Conservation (phyloP, 1,139 yeast genomes). For the Saccharomycopsis hybrid region DNA sequence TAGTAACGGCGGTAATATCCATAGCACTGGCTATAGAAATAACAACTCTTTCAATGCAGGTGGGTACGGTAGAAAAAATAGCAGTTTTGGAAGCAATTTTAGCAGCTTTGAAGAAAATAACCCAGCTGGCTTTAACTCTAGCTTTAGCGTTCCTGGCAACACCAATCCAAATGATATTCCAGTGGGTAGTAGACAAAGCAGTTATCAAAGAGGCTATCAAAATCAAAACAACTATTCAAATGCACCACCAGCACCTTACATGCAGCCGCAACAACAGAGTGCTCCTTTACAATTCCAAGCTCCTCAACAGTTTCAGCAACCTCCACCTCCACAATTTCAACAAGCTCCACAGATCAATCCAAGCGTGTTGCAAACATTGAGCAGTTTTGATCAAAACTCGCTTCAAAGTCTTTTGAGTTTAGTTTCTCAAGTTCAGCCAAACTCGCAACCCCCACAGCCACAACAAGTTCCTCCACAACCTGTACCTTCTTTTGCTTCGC, state of each 20-base stretch:
- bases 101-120: slow-evolving; percentile 28
- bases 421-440: slow-evolving; percentile 28
- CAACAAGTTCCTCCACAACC: slow-evolving; percentile 24
- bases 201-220: not conserved
- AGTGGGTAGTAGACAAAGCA: not conserved
- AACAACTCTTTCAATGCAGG: not conserved
- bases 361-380: slow-evolving; percentile 34
- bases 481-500: slow-evolving; percentile 23
- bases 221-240: not conserved
- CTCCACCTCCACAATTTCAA: slow-evolving; percentile 28
- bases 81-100: slow-evolving; percentile 9
- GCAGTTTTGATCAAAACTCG: slow-evolving; percentile 45
- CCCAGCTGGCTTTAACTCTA: too few species aligned
- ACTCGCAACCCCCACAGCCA: slow-evolving; percentile 29
- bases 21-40: slow-evolving; percentile 10
- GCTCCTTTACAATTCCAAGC: too few species aligned
- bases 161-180: slow-evolving; percentile 5
- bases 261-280: slow-evolving; percentile 8
- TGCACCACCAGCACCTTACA: slow-evolving; percentile 1
- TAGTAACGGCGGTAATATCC: slow-evolving; percentile 3
- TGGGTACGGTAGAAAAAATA: slow-evolving; percentile 3
- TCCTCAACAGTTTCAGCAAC: slow-evolving; percentile 21
- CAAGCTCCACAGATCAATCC: slow-evolving; percentile 27
- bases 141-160: not conserved
- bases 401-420: slow-evolving; percentile 43